Evolutionary conservation across 495 filamentous ascomycete genomes (phyloP).

Genomic region (Aspergillus ellipticus): DNA sequence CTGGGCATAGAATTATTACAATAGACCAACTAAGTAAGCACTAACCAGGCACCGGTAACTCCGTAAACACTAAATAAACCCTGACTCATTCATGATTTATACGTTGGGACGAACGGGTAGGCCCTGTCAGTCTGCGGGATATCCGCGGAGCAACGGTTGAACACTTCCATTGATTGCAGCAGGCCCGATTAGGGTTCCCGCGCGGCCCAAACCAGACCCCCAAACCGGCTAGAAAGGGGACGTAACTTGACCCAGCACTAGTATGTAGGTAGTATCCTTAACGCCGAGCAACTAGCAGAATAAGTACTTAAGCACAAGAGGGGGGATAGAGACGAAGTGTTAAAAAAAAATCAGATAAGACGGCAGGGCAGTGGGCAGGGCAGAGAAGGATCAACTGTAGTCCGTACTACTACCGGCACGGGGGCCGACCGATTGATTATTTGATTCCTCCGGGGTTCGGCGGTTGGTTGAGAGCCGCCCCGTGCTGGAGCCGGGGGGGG

Average conservation of each 20-base stretch:
- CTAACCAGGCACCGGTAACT: no score
- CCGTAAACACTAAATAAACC: no score
- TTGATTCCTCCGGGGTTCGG: conserved; percentile 20
- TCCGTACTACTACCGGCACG: not conserved
- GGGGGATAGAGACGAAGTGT: not conserved
- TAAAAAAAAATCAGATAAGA: conserved; percentile 12
- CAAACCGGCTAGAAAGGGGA: not conserved
- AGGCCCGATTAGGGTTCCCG: no score
- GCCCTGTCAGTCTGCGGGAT: no score
- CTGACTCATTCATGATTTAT: no score
- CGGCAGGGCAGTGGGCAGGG: not conserved
- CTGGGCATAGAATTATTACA: no score
- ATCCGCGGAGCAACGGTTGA: no score
- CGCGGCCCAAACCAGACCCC: no score
- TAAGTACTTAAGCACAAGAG: no score
- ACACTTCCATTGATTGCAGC: no score
- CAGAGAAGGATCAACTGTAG: not conserved
- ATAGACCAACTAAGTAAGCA: no score
- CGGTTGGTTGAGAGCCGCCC: conserved; percentile 1
- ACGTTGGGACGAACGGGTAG: not conserved
- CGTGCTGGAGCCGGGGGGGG: not conserved
- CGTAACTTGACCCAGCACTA: not conserved
- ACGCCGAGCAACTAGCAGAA: no score
- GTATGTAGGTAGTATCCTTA: not conserved
- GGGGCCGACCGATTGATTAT: not conserved